Conservation (phyloP, 2,329 filamentous ascomycete genomes). For the Nectriaceae sp. region DNA sequence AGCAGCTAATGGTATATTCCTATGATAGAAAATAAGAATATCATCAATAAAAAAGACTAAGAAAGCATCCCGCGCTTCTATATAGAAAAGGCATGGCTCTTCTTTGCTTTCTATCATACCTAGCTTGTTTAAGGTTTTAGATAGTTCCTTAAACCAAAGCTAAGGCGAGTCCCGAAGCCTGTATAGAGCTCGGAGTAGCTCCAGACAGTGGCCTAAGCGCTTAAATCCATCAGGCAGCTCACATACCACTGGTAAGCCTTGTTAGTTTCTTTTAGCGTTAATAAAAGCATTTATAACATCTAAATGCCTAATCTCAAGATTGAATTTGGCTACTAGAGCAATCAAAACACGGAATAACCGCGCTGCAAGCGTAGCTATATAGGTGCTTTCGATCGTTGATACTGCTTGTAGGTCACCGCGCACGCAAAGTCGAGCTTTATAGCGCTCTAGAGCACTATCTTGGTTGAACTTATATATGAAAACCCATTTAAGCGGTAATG, state of each 20-base stretch:
- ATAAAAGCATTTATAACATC: constrained; percentile 11
- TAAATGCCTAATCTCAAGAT: constrained; percentile 6
- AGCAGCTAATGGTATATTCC: not conserved
- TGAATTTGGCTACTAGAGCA: constrained; percentile 7
- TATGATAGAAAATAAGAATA: not conserved
- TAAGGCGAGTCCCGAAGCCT: not conserved
- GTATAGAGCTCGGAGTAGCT: not conserved
- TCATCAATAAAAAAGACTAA: not conserved
- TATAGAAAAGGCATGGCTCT: not conserved
- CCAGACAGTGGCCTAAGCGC: not conserved
- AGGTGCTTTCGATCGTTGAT: constrained; percentile 7
- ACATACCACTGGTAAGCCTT: no score
- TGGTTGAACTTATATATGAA: constrained; percentile 13
- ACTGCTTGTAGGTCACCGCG: no score
- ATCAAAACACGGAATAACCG: constrained; percentile 6
- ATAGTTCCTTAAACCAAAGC: not conserved
- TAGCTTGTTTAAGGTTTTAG: not conserved
- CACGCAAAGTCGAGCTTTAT: constrained; percentile 5
- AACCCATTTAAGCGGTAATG: no score
- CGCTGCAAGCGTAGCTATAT: constrained; percentile 6
- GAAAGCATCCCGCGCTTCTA: not conserved
- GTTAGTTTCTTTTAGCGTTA: constrained; percentile 3
- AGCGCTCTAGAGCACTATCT: constrained; percentile 2
- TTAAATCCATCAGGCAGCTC: no score
- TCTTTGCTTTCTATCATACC: not conserved